These are phyloP conservation scores for Pulveroboletus sp. DNA, from an alignment of 768 basidiomycete species.

Conservation along the genomic window DNA sequence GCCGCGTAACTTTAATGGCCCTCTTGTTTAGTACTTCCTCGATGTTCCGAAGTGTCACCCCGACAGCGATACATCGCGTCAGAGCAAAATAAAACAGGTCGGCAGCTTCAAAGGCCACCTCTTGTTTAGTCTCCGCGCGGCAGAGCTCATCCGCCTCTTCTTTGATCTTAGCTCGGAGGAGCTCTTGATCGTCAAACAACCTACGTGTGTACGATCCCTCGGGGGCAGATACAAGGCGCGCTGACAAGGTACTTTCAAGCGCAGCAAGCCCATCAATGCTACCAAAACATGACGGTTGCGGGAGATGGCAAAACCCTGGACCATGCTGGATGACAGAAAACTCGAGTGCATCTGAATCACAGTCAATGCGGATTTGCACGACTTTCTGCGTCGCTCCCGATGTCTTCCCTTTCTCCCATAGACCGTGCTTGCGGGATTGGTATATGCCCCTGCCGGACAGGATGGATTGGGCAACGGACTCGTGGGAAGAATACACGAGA, in stretches of 20 bases:
- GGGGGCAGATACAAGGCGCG: constrained; percentile 71
- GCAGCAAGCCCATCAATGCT: constrained; percentile 69
- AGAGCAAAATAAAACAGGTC: constrained; percentile 92
- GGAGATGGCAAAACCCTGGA: constrained; percentile 89
- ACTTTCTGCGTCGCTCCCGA: constrained; percentile 92
- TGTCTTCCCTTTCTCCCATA: constrained; percentile 97
- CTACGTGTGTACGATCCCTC: constrained; percentile 89
- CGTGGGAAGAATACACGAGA: constrained; percentile 89
- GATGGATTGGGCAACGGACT: constrained; percentile 85
- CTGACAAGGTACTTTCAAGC: constrained; percentile 72
- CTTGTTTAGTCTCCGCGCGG: constrained; percentile 66
- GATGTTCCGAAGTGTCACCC: constrained; percentile 79
- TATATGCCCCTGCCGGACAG: constrained; percentile 88
- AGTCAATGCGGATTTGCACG: constrained; percentile 77
- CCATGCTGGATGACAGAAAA: constrained; percentile 89
- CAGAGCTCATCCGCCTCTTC: constrained; percentile 99
- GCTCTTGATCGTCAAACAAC: constrained; percentile 73
- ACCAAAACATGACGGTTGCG: constrained; percentile 88
- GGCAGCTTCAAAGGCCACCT: constrained; percentile 92
- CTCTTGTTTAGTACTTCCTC: constrained; percentile 81
- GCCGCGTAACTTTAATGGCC: constrained; percentile 78
- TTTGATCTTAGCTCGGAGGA: constrained; percentile 93
- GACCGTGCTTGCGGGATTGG: constrained; percentile 90
- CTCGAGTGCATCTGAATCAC: constrained; percentile 89
- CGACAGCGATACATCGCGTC: constrained; percentile 76